Evolutionary conservation across 495 filamentous ascomycete genomes (phyloP), one percentile per base, ranked within the genome.

Genomic region (Clavariopsis aquatica): DNA sequence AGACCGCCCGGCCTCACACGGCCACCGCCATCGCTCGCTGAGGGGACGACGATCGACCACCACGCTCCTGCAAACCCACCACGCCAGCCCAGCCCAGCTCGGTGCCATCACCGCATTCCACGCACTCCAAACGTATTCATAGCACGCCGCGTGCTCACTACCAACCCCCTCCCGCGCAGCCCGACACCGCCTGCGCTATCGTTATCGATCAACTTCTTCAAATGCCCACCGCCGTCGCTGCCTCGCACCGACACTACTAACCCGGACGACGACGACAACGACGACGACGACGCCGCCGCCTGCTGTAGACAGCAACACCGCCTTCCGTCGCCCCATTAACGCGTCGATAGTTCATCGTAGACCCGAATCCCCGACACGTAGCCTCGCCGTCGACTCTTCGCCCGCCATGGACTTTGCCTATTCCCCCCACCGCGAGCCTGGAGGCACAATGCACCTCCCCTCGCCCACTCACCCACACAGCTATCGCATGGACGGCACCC

Each of bases 401-500:
- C 36, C 55, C 20, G 41, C 53, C 49, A 78, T 78, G 76, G 74
- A 76, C 45, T 69, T 76, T 52, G 68, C 67, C 24, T 78, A 74
- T 52, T 76, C 74, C 17, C 74, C 74, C 19, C 72, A 73, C 59
- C 69, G 74, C 51, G 71, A 73, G 36, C 34, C 69, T 1, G 89
- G 90, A 68, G 88, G 89, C 62, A 92, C 90, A 46, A 79, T 95
- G 57, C 90, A 93, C 71, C 81, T 93, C 3, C 84, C 89, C 54
- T 93, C 92, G 29, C 92, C 92, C 52, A 91, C 89, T 23, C 88
- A 91, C 64, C 85, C 87, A 26, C 89, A 90, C 66, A 84, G 87
- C 59, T 87, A 90, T 68, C 85, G 88, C 78, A 87, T 91, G 68
- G 89, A 93, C 76, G 84, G 90, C 84, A 23, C 43, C 67, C 84